Evolutionary conservation across 116 monocot species (phyloP).

Genomic region (Iris pallida): DNA sequence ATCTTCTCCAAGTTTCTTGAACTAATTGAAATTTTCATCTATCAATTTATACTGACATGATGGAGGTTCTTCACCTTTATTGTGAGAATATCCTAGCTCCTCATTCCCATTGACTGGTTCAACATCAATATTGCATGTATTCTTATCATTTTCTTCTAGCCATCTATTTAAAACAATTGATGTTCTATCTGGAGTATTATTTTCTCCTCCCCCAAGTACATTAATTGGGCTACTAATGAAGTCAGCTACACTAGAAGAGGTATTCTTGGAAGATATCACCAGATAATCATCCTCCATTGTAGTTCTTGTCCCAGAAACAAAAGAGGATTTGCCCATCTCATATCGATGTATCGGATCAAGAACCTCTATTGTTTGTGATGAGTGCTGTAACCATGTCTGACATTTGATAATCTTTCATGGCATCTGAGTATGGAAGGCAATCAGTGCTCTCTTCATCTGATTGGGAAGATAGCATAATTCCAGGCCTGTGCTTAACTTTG

Average conservation of each 20-base stretch:
- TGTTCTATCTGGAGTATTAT: constrained; percentile 2
- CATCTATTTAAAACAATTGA: constrained; percentile 5
- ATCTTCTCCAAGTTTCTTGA: constrained; percentile 60
- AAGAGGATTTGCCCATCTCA: constrained; percentile 25
- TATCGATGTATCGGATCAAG: constrained; percentile 4
- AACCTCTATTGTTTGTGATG: constrained; percentile 6
- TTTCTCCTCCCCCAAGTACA: constrained; percentile 5
- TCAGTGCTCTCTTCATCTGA: constrained; percentile 49
- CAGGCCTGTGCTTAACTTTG: constrained; percentile 22
- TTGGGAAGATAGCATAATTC: constrained; percentile 48
- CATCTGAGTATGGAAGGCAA: constrained; percentile 13
- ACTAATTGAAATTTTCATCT: constrained; percentile 58
- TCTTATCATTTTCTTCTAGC: constrained; percentile 7
- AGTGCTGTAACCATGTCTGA: constrained; percentile 10
- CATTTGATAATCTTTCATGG: not conserved
- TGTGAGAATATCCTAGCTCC: constrained; percentile 21
- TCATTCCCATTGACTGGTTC: constrained; percentile 57
- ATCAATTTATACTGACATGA: constrained; percentile 40
- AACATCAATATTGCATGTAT: constrained; percentile 18
- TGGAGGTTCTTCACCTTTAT: constrained; percentile 20
- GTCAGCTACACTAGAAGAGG: constrained; percentile 14
- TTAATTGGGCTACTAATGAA: constrained; percentile 1
- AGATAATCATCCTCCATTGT: constrained; percentile 15
- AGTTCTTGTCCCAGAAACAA: constrained; percentile 22
- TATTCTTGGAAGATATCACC: constrained; percentile 8